Conservation (phyloP, 2,329 filamentous ascomycete genomes). For the Calonectria crousiana region DNA sequence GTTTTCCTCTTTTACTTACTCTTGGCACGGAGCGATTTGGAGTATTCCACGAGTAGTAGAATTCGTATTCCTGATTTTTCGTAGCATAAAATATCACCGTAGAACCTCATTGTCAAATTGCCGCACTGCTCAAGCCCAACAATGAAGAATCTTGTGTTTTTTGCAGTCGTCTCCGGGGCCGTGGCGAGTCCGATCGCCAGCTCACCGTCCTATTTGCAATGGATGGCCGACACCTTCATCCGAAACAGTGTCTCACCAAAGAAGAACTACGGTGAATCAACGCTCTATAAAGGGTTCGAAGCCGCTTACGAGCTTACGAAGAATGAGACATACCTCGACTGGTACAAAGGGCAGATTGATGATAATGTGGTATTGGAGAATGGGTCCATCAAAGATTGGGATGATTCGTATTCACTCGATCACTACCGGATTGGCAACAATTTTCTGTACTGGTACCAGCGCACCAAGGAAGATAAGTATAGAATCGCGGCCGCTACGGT, state of each 20-base stretch:
- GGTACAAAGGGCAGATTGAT: constrained; percentile 59
- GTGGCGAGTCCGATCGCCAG: neutral
- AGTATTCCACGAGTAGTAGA: constrained; percentile 1
- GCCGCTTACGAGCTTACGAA: constrained; percentile 56
- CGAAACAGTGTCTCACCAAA: constrained; percentile 51
- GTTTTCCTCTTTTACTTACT: neutral
- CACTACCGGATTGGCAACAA: constrained; percentile 65
- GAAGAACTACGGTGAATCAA: constrained; percentile 58
- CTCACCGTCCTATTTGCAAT: constrained; percentile 14
- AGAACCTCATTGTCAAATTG: neutral
- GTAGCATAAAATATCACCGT: neutral
- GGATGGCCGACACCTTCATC: constrained; percentile 62
- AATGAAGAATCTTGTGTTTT: neutral
- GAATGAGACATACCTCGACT: constrained; percentile 56
- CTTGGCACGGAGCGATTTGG: neutral
- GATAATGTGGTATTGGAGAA: constrained; percentile 57
- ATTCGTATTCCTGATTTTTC: too few relatives aligned
- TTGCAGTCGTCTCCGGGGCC: neutral
- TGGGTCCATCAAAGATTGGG: constrained; percentile 60
- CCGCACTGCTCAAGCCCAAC: neutral
- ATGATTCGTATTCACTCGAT: constrained; percentile 60
- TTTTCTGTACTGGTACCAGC: constrained; percentile 60
- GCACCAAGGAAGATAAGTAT: constrained; percentile 60
- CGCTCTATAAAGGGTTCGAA: constrained; percentile 61
- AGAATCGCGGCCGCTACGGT: constrained; percentile 59